Evolutionary conservation across 2,329 filamentous ascomycete genomes (phyloP).

Genomic region (Trichocomaceae sp.): DNA sequence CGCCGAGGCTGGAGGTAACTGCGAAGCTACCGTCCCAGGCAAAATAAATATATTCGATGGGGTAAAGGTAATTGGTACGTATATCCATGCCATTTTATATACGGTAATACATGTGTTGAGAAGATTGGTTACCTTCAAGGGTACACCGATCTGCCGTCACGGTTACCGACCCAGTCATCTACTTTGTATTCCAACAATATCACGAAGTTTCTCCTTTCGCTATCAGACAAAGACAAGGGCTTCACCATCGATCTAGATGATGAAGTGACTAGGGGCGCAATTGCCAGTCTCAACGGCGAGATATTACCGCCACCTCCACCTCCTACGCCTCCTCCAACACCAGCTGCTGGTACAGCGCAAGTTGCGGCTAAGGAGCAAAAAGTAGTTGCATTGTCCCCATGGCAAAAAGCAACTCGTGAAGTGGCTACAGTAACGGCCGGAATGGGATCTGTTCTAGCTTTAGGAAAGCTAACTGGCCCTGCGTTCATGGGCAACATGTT

Average conservation of each 20-base stretch:
- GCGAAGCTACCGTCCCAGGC: constrained; percentile 70
- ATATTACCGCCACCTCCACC: constrained; percentile 70
- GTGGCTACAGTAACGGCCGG: constrained; percentile 68
- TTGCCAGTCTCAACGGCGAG: constrained; percentile 72
- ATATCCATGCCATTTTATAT: background rate
- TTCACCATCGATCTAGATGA: constrained; percentile 76
- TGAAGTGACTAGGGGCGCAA: constrained; percentile 77
- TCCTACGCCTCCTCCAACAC: constrained; percentile 52
- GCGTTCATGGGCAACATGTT: constrained; percentile 85
- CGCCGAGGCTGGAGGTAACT: constrained; percentile 82
- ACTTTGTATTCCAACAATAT: constrained; percentile 93
- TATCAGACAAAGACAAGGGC: constrained; percentile 67
- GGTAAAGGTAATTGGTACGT: constrained; percentile 72
- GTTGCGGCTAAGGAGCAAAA: constrained; percentile 48
- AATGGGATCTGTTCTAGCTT: constrained; percentile 66
- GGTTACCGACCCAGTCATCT: constrained; percentile 80
- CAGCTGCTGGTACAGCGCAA: constrained; percentile 44
- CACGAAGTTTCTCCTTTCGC: constrained; percentile 77
- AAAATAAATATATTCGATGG: constrained; percentile 65
- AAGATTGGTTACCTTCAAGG: constrained; percentile 37
- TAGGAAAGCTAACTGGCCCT: constrained; percentile 75
- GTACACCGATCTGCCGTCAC: constrained; percentile 81
- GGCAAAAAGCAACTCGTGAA: constrained; percentile 71
- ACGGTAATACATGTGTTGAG: background rate
- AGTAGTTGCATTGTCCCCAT: constrained; percentile 66